These are phyloP conservation scores for Melastoma candidum DNA, from an alignment of 441 rosid species.

Conservation along the genomic window DNA sequence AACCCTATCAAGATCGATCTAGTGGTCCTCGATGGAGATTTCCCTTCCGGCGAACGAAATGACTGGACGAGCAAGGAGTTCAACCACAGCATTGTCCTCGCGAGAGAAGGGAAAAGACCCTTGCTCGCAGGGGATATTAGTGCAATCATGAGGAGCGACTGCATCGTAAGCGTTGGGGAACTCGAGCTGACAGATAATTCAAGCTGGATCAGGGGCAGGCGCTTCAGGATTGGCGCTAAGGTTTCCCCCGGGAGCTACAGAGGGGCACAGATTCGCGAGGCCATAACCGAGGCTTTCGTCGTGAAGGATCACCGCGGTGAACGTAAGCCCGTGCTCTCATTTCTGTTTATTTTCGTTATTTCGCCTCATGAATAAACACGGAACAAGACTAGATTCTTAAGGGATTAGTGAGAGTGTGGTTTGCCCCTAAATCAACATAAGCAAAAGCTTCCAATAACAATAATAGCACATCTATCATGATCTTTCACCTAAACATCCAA, in stretches of 20 bases:
- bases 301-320: constrained; percentile 97
- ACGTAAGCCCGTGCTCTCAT: constrained; percentile 38
- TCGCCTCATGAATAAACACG: too few relatives aligned
- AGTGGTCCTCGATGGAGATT: constrained; percentile 74
- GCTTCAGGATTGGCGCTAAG: constrained; percentile 63
- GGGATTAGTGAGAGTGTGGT: too few relatives aligned
- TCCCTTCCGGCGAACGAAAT: constrained; percentile 28
- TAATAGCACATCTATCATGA: too few relatives aligned
- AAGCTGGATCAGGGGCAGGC: constrained; percentile 81
- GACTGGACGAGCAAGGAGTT: constrained; percentile 62
- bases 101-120: constrained; percentile 75
- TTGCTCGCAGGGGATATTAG: constrained; percentile 66
- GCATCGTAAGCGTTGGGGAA: constrained; percentile 39
- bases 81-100: constrained; percentile 43
- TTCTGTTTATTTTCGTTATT: too few relatives aligned
- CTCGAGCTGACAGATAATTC: constrained; percentile 84
- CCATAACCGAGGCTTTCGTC: constrained; percentile 57
- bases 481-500: too few relatives aligned
- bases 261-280: constrained; percentile 47
- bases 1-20: constrained; percentile 51
- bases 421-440: too few relatives aligned
- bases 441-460: too few relatives aligned
- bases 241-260: constrained; percentile 38
- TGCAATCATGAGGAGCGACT: constrained; percentile 38
- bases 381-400: too few relatives aligned